Base-by-base conservation (phyloP, 1,139 yeast species). In the Nakaseomyces bracarensis region DNA sequence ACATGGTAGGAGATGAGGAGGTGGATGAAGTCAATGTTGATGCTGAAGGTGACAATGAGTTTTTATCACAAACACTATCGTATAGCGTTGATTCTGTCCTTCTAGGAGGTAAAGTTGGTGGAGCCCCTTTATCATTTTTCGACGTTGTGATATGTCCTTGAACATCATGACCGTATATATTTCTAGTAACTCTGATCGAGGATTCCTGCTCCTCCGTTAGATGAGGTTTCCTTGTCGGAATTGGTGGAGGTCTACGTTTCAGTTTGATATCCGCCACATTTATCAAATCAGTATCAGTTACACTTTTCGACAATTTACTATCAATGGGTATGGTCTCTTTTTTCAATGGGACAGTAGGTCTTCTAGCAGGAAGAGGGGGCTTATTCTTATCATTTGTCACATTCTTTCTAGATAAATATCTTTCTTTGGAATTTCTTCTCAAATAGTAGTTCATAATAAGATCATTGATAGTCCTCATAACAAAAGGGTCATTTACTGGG, bases 401-500 rank as follows among this genome's bases (percentile, higher is more conserved):
- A 2, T 28, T 15, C 5, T 28, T 30, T 18, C 38, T 27, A 7
- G 22, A 8, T 14, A 18, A 1, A 8, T 8, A n/a, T 4, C 9
- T 18, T 16, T 14, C 21, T 18, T 20, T 10, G n/a, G 23, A 5
- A 3, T 36, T 16, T 23, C 16, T 16, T 38, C 11, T 19, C 22
- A 30, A 19, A 34, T 50, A 59, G 20, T 54, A 49, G 21, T 47
- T 39, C 13, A 44, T 35, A 15, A 61, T 54, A 31, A 60, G 41
- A 11, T 53, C 56, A 41, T 65, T 65, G 36, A 66, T 44, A 33
- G 59, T 57, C 29, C 50, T 45, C 47, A 55, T 48, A 2, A 52
- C 55, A 14, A 47, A 50, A 3, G 39, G 35, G 13, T 60, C 56
- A 45, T 74, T 80, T 14, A 46, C 33, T 37, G 75, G 74, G 30